These are phyloP conservation scores for Hericium coralloides DNA, from an alignment of 768 basidiomycete genomes.

Conservation along the genomic window DNA sequence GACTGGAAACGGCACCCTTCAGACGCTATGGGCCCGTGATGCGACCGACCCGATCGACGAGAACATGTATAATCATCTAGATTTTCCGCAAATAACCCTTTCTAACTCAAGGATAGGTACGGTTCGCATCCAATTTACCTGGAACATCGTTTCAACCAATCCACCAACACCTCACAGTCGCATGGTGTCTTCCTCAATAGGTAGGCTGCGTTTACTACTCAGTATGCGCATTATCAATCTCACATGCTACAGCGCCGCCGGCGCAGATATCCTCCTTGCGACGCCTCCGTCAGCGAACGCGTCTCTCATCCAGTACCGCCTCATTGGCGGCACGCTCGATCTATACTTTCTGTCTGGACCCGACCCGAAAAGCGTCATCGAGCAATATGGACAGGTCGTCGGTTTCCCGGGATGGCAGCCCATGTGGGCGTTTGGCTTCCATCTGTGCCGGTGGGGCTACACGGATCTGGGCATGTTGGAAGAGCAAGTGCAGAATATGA, in stretches of 20 bases:
- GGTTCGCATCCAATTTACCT: constrained; percentile 67
- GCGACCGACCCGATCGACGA: constrained; percentile 53
- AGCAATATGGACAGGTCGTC: constrained; percentile 61
- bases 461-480: constrained; percentile 45
- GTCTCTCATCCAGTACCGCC: constrained; percentile 63
- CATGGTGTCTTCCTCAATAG: constrained; percentile 74
- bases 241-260: constrained; percentile 40
- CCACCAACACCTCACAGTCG: constrained; percentile 41
- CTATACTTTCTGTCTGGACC: constrained; percentile 65
- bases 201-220: constrained; percentile 22
- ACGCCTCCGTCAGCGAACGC: constrained; percentile 45
- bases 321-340: constrained; percentile 68
- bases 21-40: constrained; percentile 63
- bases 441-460: constrained; percentile 59
- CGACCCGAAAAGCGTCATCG: constrained; percentile 44
- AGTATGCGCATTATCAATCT: background rate
- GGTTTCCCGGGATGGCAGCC: constrained; percentile 68
- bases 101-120: constrained; percentile 33
- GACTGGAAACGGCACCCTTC: constrained; percentile 47
- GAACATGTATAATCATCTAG: constrained; percentile 45
- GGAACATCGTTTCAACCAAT: constrained; percentile 58
- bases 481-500: constrained; percentile 47
- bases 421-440: constrained; percentile 72
- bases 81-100: background rate
- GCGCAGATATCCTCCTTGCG: constrained; percentile 60